phyloP scores from a whole-genome alignment of 1,139 yeast genomes.

The Yamadazyma friedrichii region DNA sequence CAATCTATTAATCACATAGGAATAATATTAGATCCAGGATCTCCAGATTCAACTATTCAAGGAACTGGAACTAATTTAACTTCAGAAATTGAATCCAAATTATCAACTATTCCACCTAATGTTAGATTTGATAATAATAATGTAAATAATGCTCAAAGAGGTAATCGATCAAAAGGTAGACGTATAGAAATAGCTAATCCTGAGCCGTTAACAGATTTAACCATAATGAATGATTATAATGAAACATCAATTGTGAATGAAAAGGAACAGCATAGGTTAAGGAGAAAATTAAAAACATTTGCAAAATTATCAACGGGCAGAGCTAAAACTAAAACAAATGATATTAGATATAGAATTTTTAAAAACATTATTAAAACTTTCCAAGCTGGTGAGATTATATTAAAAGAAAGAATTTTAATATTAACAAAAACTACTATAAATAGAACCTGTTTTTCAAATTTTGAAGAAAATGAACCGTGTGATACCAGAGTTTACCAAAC shows the following conservation, averaged over 20 bases:
- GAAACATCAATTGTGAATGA: conserved; percentile 14
- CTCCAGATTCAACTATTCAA: background rate
- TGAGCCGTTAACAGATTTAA: conserved; percentile 13
- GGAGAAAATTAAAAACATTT: conserved; percentile 22
- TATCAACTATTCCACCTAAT: background rate
- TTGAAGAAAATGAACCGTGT: conserved; percentile 45
- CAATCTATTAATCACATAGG: background rate
- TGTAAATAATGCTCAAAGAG: background rate
- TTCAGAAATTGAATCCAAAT: background rate
- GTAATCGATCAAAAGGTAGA: background rate
- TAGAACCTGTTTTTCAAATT: conserved; percentile 13
- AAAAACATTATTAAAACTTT: conserved; percentile 26
- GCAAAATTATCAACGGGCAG: conserved; percentile 25
- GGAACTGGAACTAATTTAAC: background rate
- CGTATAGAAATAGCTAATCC: conserved; percentile 11
- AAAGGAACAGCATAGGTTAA: conserved; percentile 21
- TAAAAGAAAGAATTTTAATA: conserved; percentile 66
- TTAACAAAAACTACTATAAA: conserved; percentile 26
- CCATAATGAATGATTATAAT: conserved; percentile 8
- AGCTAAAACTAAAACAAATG: conserved; percentile 19
- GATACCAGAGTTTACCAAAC: conserved; percentile 61
- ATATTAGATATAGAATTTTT: conserved; percentile 21
- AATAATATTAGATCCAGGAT: background rate
- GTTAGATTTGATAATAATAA: background rate
- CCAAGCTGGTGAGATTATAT: conserved; percentile 59